phyloP scores from a whole-genome alignment of 805 yeast species.

The Candida orba region DNA sequence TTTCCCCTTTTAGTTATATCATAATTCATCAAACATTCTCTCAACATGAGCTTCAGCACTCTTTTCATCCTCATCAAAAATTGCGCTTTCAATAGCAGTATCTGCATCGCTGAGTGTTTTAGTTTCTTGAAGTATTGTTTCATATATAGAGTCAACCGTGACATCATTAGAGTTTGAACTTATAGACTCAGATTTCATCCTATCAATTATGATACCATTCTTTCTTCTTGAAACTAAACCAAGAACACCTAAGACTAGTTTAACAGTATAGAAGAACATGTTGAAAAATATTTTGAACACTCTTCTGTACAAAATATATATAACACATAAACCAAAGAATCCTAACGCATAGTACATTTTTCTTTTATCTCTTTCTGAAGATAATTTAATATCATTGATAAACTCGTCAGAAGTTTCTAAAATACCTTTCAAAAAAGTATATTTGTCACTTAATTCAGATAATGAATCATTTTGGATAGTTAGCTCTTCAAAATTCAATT shows the following conservation, averaged over 20 bases:
- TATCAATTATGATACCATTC: constrained; percentile 6
- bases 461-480: constrained; percentile 19
- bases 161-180: constrained; percentile 4
- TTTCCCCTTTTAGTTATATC: background rate
- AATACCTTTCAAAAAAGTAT: constrained; percentile 14
- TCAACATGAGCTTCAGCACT: background rate
- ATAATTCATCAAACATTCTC: constrained; percentile 7
- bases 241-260: constrained; percentile 8
- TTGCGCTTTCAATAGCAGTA: background rate
- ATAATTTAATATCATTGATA: constrained; percentile 20
- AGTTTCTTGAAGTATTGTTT: background rate
- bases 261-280: constrained; percentile 7
- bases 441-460: constrained; percentile 12
- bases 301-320: constrained; percentile 19
- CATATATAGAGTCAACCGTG: constrained; percentile 4
- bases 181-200: background rate
- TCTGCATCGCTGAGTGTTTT: background rate
- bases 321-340: constrained; percentile 17
- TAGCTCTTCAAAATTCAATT: constrained; percentile 21
- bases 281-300: constrained; percentile 11
- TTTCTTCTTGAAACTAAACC: constrained; percentile 8
- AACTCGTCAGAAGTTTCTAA: constrained; percentile 19
- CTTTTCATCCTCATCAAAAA: background rate
- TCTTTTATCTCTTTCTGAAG: constrained; percentile 18
- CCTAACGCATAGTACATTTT: constrained; percentile 17